phyloP scores from a whole-genome alignment of 176 grass and related monocot genomes.

The Pontederia paniculata region DNA sequence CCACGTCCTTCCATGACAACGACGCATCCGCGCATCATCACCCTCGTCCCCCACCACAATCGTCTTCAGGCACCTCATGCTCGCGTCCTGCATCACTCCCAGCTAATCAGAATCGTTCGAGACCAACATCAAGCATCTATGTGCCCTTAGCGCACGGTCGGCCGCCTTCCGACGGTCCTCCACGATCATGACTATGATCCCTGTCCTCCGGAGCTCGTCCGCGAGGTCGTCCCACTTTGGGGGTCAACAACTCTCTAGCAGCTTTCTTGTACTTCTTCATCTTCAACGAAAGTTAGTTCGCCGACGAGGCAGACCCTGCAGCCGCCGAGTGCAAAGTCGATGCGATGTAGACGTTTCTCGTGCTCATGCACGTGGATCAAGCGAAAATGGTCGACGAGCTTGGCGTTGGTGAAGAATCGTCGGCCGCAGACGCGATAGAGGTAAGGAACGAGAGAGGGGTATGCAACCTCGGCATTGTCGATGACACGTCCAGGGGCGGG shows the following conservation, averaged over 20 bases:
- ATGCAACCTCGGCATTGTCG: background rate
- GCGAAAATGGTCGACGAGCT: slow-evolving; percentile 35
- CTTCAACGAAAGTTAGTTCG: slow-evolving; percentile 48
- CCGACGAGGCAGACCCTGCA: slow-evolving; percentile 38
- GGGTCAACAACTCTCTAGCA: slow-evolving; percentile 32
- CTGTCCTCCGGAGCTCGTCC: slow-evolving; percentile 33
- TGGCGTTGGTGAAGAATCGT: slow-evolving; percentile 22
- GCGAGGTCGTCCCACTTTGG: slow-evolving; percentile 22
- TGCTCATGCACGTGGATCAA: slow-evolving; percentile 27
- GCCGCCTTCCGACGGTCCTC: slow-evolving; percentile 6
- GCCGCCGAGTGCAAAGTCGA: slow-evolving; percentile 33
- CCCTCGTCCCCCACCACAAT: slow-evolving; percentile 35
- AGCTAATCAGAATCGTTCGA: slow-evolving; percentile 25
- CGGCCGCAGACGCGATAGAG: slow-evolving; percentile 36
- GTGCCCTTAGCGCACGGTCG: slow-evolving; percentile 21
- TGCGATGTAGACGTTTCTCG: slow-evolving; percentile 29
- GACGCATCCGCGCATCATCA: slow-evolving; percentile 35
- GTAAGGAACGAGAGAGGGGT: slow-evolving; percentile 4
- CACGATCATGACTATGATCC: slow-evolving; percentile 22
- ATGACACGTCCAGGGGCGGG: slow-evolving; percentile 1
- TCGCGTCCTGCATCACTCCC: slow-evolving; percentile 31
- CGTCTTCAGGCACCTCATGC: slow-evolving; percentile 31
- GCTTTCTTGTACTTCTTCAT: slow-evolving; percentile 61
- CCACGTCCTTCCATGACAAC: slow-evolving; percentile 41
- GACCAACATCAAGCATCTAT: slow-evolving; percentile 40